Conservation (phyloP, 371 early-diverging fungal genomes). For the Mucor plumbeus region DNA sequence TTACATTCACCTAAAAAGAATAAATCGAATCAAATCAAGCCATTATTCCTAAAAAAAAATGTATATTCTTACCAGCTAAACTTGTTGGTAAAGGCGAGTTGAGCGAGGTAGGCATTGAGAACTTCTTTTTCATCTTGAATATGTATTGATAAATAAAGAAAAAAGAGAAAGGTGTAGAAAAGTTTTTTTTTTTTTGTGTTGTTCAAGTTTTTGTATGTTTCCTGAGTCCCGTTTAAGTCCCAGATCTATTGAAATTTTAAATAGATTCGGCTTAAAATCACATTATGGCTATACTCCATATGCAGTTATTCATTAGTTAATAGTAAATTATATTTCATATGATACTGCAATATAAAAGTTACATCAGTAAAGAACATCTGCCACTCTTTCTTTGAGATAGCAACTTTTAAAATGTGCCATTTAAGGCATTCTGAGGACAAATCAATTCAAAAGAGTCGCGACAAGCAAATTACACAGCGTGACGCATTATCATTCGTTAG, state of each 20-base stretch:
- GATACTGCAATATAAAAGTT: too few species aligned
- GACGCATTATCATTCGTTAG: conserved; percentile 3
- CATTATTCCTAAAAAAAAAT: background rate
- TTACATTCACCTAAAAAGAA: conserved; percentile 64
- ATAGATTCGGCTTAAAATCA: background rate
- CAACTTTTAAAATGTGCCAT: background rate
- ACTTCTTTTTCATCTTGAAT: conserved; percentile 17
- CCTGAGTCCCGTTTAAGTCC: conserved; percentile 5
- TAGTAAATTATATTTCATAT: too few species aligned
- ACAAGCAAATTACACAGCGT: background rate
- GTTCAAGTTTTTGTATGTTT: background rate
- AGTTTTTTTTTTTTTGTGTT: background rate
- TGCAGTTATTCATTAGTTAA: too few species aligned
- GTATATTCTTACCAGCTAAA: conserved; percentile 42
- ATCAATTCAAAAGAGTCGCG: background rate
- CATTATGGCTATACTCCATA: background rate
- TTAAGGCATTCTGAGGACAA: background rate
- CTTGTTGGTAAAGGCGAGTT: conserved; percentile 66
- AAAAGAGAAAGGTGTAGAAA: background rate
- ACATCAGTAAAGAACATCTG: background rate
- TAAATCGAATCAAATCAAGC: background rate
- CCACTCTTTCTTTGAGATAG: too few species aligned
- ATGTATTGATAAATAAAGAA: background rate
- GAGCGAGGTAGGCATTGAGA: conserved; percentile 23
- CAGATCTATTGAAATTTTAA: background rate